phyloP scores from a whole-genome alignment of 495 filamentous ascomycete species.

The Pyrenopolyporus hunteri region DNA sequence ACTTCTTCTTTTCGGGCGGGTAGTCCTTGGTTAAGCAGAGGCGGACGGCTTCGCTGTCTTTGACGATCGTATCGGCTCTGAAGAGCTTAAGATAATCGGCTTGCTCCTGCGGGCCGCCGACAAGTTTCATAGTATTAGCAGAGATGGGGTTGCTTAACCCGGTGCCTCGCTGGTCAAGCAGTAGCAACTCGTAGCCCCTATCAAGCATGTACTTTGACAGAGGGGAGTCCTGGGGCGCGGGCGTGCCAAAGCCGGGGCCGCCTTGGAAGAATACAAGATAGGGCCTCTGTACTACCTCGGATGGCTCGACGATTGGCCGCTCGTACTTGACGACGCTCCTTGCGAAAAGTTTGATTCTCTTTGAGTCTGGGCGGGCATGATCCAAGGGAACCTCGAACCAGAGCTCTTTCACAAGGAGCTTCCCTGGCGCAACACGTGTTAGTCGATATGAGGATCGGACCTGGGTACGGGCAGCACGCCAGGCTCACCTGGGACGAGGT shows the following conservation, averaged over 20 bases:
- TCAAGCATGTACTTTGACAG: slow-evolving; percentile 73
- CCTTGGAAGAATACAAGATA: slow-evolving; percentile 71
- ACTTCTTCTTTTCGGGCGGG: slow-evolving; percentile 73
- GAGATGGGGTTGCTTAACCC: slow-evolving; percentile 82
- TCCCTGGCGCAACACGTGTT: slow-evolving; percentile 57
- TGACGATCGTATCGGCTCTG: slow-evolving; percentile 87
- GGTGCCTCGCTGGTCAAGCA: slow-evolving; percentile 87
- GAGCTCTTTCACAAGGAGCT: slow-evolving; percentile 75
- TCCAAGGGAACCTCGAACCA: slow-evolving; percentile 86
- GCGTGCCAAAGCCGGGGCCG: slow-evolving; percentile 79
- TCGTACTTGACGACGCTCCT: slow-evolving; percentile 71
- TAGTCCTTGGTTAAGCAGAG: slow-evolving; percentile 71
- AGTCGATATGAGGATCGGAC: neutral
- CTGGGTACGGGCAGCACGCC: neutral
- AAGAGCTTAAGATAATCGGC: slow-evolving; percentile 84
- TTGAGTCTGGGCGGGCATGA: slow-evolving; percentile 66
- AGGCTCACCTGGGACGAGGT: slow-evolving; percentile 44
- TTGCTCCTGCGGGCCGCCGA: slow-evolving; percentile 68
- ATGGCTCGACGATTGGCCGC: slow-evolving; percentile 59
- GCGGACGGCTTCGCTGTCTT: slow-evolving; percentile 86
- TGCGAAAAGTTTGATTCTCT: slow-evolving; percentile 73
- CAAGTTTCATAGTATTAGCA: slow-evolving; percentile 66
- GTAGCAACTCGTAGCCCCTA: slow-evolving; percentile 83
- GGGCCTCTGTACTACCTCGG: slow-evolving; percentile 55
- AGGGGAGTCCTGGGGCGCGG: slow-evolving; percentile 71